phyloP scores from a whole-genome alignment of 208 protist species.

The Herpetomonas samuelpessoai region DNA sequence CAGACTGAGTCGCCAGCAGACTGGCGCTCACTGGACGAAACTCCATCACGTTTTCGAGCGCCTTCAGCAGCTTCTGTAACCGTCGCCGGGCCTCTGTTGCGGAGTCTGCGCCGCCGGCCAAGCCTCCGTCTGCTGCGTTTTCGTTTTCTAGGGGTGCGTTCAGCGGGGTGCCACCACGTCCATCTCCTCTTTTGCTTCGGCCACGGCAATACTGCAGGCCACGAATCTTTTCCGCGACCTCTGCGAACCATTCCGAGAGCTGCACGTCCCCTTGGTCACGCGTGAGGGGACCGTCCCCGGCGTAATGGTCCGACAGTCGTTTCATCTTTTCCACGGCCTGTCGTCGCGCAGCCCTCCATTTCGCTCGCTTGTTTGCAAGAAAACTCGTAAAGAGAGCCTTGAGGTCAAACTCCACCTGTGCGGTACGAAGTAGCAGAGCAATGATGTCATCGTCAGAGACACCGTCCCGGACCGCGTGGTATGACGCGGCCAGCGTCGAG shows the following conservation, averaged over 20 bases:
- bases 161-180: too few relatives aligned
- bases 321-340: conserved; percentile 53
- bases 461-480: conserved; percentile 24
- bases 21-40: conserved; percentile 93
- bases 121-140: too few relatives aligned
- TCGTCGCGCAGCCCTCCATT: conserved; percentile 87
- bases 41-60: conserved; percentile 96
- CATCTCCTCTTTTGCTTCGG: too few relatives aligned
- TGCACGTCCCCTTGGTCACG: conserved; percentile 75
- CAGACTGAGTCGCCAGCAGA: conserved; percentile 91
- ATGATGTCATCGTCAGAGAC: conserved; percentile 75
- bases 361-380: conserved; percentile 80
- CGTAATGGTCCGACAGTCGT: conserved; percentile 93
- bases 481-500: conserved; percentile 21
- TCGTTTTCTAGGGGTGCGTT: conserved; percentile 49
- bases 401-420: conserved; percentile 94
- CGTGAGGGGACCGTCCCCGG: conserved; percentile 78
- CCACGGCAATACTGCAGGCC: conserved; percentile 19
- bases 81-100: conserved; percentile 75
- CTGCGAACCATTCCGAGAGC: conserved; percentile 93
- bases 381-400: conserved; percentile 88
- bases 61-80: conserved; percentile 95
- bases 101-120: too few relatives aligned
- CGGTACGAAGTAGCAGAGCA: conserved; percentile 89
- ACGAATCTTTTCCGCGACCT: conserved; percentile 79